These are phyloP conservation scores for Marchantia polymorpha DNA, from an alignment of 225 moss, liverwort and hornwort species.

Conservation along the genomic window DNA sequence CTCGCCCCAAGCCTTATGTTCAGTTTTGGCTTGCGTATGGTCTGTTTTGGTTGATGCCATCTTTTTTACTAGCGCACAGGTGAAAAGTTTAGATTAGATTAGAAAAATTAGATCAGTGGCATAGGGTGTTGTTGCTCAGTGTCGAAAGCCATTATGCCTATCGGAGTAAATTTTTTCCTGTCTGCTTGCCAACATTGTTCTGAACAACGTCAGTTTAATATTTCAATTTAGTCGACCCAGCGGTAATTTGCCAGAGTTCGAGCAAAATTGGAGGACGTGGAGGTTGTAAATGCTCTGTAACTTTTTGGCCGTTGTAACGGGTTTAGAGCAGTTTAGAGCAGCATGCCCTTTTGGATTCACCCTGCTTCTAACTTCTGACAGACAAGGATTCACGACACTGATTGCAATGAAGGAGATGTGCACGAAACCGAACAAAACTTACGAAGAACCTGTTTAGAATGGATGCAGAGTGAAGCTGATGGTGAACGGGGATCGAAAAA, in stretches of 20 bases:
- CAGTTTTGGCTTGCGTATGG: background rate
- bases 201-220: background rate
- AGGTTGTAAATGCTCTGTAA: background rate
- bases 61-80: too few species aligned
- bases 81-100: too few species aligned
- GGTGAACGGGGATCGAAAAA: background rate
- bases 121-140: too few species aligned
- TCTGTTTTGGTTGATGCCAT: background rate
- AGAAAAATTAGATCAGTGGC: too few species aligned
- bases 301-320: background rate
- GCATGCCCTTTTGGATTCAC: background rate
- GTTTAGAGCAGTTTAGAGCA: background rate
- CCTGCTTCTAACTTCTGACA: background rate
- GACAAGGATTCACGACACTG: background rate
- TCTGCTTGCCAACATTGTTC: background rate
- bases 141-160: too few species aligned
- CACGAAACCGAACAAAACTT: background rate
- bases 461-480: background rate
- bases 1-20: too few species aligned
- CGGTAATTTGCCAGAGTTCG: background rate
- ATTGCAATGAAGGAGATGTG: background rate
- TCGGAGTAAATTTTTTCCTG: background rate
- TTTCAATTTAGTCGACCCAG: background rate
- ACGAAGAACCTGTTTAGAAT: background rate
- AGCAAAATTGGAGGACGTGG: background rate